Evolutionary conservation across 73 alveolate genomes (phyloP).

Genomic region (Tetrahymena malaccensis): DNA sequence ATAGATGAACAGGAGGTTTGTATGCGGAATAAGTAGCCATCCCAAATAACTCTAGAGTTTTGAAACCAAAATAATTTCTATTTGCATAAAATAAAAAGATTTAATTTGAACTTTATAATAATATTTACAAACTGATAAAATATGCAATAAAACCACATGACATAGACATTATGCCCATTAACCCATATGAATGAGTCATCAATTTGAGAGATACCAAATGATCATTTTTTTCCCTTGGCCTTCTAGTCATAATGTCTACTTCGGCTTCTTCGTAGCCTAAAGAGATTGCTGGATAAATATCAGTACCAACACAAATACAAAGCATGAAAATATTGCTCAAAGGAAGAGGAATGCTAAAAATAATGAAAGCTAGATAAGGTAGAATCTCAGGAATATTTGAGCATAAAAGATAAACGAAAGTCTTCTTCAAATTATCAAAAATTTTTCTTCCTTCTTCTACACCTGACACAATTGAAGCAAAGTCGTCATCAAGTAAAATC

Average conservation of each 20-base stretch:
- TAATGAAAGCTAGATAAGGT: constrained; percentile 59
- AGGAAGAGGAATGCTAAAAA: constrained; percentile 71
- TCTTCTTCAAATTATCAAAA: constrained; percentile 74
- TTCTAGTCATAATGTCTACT: constrained; percentile 72
- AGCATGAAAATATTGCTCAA: constrained; percentile 65
- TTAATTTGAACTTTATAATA: too few species aligned
- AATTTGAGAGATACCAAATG: constrained; percentile 61
- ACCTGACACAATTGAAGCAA: constrained; percentile 85
- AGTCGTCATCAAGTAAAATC: constrained; percentile 88
- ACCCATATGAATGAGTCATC: constrained; percentile 49
- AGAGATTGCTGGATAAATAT: constrained; percentile 72
- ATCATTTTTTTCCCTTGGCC: constrained; percentile 70
- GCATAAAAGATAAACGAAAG: constrained; percentile 53
- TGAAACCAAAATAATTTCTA: too few species aligned
- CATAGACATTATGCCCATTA: constrained; percentile 46
- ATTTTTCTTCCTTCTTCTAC: constrained; percentile 91
- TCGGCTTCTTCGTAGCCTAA: constrained; percentile 85
- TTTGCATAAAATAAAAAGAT: too few species aligned
- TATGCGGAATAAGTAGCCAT: too few species aligned
- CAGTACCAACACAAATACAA: constrained; percentile 77
- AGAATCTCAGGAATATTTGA: constrained; percentile 71
- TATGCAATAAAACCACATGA: not conserved
- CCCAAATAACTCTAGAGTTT: too few species aligned
- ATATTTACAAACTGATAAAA: not conserved
- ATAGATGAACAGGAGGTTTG: too few species aligned